phyloP scores from a whole-genome alignment of 805 yeast genomes.

The Suhomyces canberraensis region DNA sequence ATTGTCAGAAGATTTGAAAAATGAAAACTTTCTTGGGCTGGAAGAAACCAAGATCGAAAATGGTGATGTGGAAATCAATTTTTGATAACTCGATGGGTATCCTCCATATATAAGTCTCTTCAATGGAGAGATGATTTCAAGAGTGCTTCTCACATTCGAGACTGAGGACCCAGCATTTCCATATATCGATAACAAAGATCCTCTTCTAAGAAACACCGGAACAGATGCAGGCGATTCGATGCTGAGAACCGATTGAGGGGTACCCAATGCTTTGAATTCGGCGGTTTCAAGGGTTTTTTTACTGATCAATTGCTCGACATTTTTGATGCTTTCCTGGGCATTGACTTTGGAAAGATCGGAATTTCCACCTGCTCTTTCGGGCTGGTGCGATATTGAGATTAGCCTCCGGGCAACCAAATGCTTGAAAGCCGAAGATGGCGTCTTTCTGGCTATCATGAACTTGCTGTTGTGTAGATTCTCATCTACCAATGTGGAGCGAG shows the following conservation, averaged over 20 bases:
- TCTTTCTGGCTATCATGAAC: not conserved
- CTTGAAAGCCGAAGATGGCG: not conserved
- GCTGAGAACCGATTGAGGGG: conserved; percentile 46
- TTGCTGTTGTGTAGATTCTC: not conserved
- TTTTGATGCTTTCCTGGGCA: conserved; percentile 10
- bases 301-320: conserved; percentile 14
- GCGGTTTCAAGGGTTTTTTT: conserved; percentile 20
- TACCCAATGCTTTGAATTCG: conserved; percentile 44
- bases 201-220: conserved; percentile 48
- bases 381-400: conserved; percentile 3
- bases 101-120: conserved; percentile 45
- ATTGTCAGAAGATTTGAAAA: conserved; percentile 15
- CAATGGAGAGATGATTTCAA: conserved; percentile 37
- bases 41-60: conserved; percentile 44
- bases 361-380: not conserved
- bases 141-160: conserved; percentile 18
- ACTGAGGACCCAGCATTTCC: conserved; percentile 21
- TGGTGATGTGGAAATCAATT: conserved; percentile 47
- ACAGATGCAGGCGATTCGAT: conserved; percentile 58
- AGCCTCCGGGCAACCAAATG: conserved; percentile 1
- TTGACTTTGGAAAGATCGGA: conserved; percentile 5
- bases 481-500: not conserved
- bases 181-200: conserved; percentile 49
- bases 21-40: conserved; percentile 15
- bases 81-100: conserved; percentile 44